Evolutionary conservation across 1,284 basidiomycete species (phyloP), one percentile per base, ranked within the genome.

Genomic region (Mycena citricolor): DNA sequence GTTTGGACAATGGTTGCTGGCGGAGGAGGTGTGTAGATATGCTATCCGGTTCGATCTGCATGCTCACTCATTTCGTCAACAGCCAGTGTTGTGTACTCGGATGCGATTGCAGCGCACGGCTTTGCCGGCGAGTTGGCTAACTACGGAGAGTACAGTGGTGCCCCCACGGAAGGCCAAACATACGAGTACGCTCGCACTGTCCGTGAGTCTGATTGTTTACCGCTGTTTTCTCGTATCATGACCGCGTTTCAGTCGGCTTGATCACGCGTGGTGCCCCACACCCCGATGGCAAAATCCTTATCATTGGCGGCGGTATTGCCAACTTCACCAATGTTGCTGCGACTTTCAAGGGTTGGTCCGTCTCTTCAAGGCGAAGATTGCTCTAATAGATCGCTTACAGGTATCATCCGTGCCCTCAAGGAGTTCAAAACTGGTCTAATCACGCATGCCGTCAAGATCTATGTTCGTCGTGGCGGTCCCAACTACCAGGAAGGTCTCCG

Each of bases 1-100:
- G 86, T 99, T 58, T 99, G 95, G 95, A 99, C 95, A 55, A 99
- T 99, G 95, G 95, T 99, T 51, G 95, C 97, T 47, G 97, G 95
- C 65, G 85, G 85, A 62, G 86, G 86, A 70, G 45, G 45, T 47
- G 24, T 19, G 78, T 76, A 32, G 77, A 76, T 21, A 83, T 87
- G 56, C 83, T 88, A 38, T 86, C 31, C 8, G 13, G 6, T 11
- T 4, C 7, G n/a, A n/a, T n/a, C n/a, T n/a, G n/a, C n/a, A 8
- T 16, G 19, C 10, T 16, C 4, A 13, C 38, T 47, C 28, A 47
- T 23, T 14, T 3, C 8, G 20, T 7, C 19, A n/a, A 16, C 21
- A 47, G 71, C 70, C 34, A 84, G 81, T 32, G 90, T 93, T 59
- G 90, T 94, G 42, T 92, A 92, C 67, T 93, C 90, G 13, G 94